Evolutionary conservation across 352 stramenopile species (phyloP), one percentile per base, ranked within the genome.

Genomic region (Phytophthora sansomeana): DNA sequence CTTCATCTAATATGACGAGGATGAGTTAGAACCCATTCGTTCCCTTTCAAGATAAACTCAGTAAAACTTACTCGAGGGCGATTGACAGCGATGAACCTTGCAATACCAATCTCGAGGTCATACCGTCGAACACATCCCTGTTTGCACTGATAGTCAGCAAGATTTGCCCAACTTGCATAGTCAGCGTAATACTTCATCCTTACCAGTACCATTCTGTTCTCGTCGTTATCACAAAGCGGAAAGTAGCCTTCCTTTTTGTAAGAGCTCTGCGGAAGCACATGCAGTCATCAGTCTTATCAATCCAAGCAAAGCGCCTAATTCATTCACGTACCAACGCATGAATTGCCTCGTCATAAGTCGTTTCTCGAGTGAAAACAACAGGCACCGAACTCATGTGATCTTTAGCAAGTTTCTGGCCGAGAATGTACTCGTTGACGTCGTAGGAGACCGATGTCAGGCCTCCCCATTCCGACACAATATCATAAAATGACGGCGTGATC

Each of bases 401-500:
- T 26, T 89, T 80, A 0, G 87, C 87, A 42, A 80, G 67, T 52
- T 92, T 90, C 21, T 86, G 79, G 26, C 72, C 90, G 42, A 93
- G 72, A 26, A 95, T 72, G 41, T 90, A 83, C 58, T 92, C 87
- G 43, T 88, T 91, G 28, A 93, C 78, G 64, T 95, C 85, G 72
- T 92, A 92, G 58, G 82, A 93, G 13, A 96, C 81, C 4, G 86
- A 81, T 33, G 90, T 83, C 1, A 96, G 68, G 0, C 81, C 83
- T 0, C 80, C 79, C 79, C 90, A 91, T 43, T 91, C 83, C 1
- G 88, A 78, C 13, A 95, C 66, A 19, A 95, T 91, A 39, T 96
- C 89, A 67, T 96, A 96, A 44, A 95, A 93, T 3, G 85, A 95
- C 14, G 81, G 83, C 8, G 87, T 85, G 41, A 95, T 87, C 19